A percentile compares a stretch with the other conserved stretches of the same genome.
Evolutionary conservation across 371 early-diverging fungal genomes (phyloP).

Genomic region (Rozella allomycis): DNA sequence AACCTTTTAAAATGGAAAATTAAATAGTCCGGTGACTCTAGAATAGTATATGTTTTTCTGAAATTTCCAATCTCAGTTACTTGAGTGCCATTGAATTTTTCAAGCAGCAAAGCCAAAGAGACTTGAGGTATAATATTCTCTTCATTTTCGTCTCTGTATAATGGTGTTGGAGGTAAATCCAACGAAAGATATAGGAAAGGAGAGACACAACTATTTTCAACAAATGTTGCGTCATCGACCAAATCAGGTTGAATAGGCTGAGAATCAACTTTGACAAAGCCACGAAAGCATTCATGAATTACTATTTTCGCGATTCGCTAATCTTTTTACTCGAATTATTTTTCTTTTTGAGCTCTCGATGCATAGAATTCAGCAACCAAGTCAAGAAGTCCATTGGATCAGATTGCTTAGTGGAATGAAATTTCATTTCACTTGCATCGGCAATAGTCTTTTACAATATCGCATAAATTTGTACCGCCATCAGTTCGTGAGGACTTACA

Average conservation of each 20-base stretch:
- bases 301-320: too few species aligned
- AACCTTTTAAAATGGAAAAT: conserved; percentile 82
- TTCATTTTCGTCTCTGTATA: conserved; percentile 71
- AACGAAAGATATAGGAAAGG: conserved; percentile 72
- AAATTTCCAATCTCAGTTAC: conserved; percentile 38
- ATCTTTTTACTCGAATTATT: conserved; percentile 39
- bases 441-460: conserved; percentile 40
- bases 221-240: not conserved
- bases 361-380: conserved; percentile 82
- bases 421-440: conserved; percentile 54
- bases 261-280: conserved; percentile 47
- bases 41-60: conserved; percentile 45
- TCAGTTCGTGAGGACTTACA: conserved; percentile 84
- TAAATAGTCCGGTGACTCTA: conserved; percentile 54
- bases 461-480: conserved; percentile 30
- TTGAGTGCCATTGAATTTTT: conserved; percentile 68
- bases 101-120: conserved; percentile 45
- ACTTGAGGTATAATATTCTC: conserved; percentile 80
- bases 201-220: conserved; percentile 24
- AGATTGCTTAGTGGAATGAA: conserved; percentile 51
- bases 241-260: conserved; percentile 18
- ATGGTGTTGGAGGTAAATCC: conserved; percentile 77
- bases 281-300: conserved; percentile 62
- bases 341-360: conserved; percentile 52
- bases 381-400: conserved; percentile 76